Evolutionary conservation across 805 yeast species (phyloP).

Genomic region (Sungouiella blattae): DNA sequence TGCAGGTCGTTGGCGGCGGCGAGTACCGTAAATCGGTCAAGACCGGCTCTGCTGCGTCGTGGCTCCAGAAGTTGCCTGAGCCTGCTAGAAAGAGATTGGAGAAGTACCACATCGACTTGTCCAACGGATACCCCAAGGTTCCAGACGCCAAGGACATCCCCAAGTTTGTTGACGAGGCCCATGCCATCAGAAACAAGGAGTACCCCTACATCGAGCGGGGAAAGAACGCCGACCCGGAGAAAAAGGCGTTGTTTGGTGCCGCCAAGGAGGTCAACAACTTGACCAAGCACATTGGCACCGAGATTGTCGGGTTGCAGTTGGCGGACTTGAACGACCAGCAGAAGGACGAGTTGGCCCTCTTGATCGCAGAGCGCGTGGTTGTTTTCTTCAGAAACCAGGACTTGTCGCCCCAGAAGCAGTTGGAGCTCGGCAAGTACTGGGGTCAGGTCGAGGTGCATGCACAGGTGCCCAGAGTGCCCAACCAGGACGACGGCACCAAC

Average conservation of each 20-base stretch:
- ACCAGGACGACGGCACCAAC: constrained; percentile 9
- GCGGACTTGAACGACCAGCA: constrained; percentile 25
- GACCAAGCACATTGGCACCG: constrained; percentile 31
- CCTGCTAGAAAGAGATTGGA: constrained; percentile 22
- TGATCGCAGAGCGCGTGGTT: constrained; percentile 29
- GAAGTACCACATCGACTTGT: constrained; percentile 23
- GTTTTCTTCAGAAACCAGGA: constrained; percentile 30
- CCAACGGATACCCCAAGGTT: constrained; percentile 24
- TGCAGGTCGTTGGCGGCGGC: constrained; percentile 10
- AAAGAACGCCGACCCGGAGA: constrained; percentile 27
- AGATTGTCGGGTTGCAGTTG: constrained; percentile 29
- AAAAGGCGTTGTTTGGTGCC: constrained; percentile 29
- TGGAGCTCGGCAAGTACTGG: constrained; percentile 29
- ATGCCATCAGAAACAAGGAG: constrained; percentile 19
- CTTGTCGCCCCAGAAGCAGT: constrained; percentile 27
- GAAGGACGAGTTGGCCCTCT: constrained; percentile 28
- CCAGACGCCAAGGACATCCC: constrained; percentile 23
- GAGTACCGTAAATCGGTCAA: constrained; percentile 8
- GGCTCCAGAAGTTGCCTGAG: constrained; percentile 19
- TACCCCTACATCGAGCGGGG: constrained; percentile 25
- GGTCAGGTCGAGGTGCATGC: constrained; percentile 26
- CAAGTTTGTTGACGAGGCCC: constrained; percentile 24
- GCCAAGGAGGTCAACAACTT: constrained; percentile 27
- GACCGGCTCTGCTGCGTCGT: constrained; percentile 12
- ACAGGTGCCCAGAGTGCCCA: constrained; percentile 17